Evolutionary conservation across 768 basidiomycete species (phyloP), one percentile per base, ranked within the genome.

Genomic region (Tricholoma bakamatsutake): DNA sequence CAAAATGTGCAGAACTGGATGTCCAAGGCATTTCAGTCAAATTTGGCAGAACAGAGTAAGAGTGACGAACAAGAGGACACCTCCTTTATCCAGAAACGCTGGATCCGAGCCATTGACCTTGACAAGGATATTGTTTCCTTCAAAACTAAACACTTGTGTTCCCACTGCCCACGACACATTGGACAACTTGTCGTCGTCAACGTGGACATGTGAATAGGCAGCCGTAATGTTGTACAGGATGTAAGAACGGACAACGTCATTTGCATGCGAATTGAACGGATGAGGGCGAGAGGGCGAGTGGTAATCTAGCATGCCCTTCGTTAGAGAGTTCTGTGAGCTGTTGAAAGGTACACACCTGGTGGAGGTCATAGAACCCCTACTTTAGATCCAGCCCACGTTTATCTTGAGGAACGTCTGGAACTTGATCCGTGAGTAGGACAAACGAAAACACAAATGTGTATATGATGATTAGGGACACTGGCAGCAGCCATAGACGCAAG

Each of bases 1-100:
- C 88, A 64, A 80, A 90, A 63, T 92, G 90, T 1, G 88, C 88
- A 0, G 87, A 89, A 58, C 91, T 83, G 11, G 91, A 65, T 2
- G 87, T 82, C 28, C 71, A 17, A 18, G 10, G 18, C 17, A 42
- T 42, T 42, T 4, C 18, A 18, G 17, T 18, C 40, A 42, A 42
- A 42, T 9, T 10, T 18, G 17, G 18, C 4, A 18, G 40, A 8
- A 42, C 18, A 17, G 3, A 7, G 8, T 17, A 42, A 21, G 13
- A 37, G 37, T 40, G 9, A 42, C 40, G 18, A 17, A 42, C 40
- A 42, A 42, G 9, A 42, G 40, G 11, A 10, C 40, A 18, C 40
- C 40, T 42, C 40, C 82, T 4, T 72, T 72, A 18, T 58, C 67
- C n/a, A 67, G 40, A 42, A 42, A 42, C 40, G 17, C 57, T 5